Percentiles rank a stretch among this genome's conserved stretches.
These are phyloP conservation scores for Colletotrichum truncatum DNA, from an alignment of 2,329 filamentous ascomycete species.

Conservation along the genomic window DNA sequence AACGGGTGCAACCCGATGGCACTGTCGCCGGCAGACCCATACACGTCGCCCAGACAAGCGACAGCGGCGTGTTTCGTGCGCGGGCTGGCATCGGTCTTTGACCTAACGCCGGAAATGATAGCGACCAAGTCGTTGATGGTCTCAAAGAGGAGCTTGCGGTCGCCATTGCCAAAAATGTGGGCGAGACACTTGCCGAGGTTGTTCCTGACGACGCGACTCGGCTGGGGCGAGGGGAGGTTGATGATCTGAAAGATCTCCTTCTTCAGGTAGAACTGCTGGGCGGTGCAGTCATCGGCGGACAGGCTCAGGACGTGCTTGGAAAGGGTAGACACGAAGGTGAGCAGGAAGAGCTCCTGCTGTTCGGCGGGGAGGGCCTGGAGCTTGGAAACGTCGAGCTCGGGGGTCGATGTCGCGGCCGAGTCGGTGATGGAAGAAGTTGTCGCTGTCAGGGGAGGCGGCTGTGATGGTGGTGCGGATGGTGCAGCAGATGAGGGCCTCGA, in stretches of 20 bases:
- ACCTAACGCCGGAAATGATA: conserved; percentile 78
- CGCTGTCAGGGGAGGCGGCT: conserved; percentile 31
- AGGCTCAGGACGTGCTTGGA: conserved; percentile 82
- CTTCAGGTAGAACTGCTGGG: conserved; percentile 91
- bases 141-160: conserved; percentile 92
- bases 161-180: conserved; percentile 83
- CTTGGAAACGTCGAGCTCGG: conserved; percentile 89
- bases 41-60: conserved; percentile 87
- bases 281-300: conserved; percentile 80
- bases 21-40: conserved; percentile 92
- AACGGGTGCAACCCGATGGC: conserved; percentile 84
- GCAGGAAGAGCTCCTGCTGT: conserved; percentile 93
- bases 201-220: conserved; percentile 89
- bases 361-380: conserved; percentile 89
- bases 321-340: conserved; percentile 87
- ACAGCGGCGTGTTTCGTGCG: conserved; percentile 88
- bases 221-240: conserved; percentile 80
- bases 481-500: conserved; percentile 31
- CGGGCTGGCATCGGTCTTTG: conserved; percentile 77
- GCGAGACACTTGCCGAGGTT: conserved; percentile 87
- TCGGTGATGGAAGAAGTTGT: conserved; percentile 43
- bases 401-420: conserved; percentile 60
- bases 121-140: conserved; percentile 87
- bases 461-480: conserved; percentile 32
- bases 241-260: conserved; percentile 95